A percentile compares a stretch with the other conserved stretches of the same genome.
Conservation (phyloP, 768 basidiomycete species). For the Amanita muscaria region DNA sequence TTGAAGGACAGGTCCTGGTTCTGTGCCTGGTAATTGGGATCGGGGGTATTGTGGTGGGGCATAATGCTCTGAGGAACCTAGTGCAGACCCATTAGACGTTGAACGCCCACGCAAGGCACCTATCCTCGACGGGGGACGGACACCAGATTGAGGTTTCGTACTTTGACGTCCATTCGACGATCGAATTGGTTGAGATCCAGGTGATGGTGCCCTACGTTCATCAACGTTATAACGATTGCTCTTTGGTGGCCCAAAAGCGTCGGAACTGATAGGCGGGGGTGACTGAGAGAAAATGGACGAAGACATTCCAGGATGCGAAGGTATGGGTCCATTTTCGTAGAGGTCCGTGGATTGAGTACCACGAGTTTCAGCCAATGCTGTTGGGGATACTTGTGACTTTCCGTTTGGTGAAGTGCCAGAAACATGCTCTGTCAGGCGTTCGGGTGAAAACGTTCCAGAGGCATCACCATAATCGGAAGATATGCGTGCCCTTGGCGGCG, state of each 20-base stretch:
- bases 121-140: slow-evolving; percentile 8
- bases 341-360: background rate
- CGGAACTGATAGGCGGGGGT: background rate
- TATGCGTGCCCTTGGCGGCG: background rate
- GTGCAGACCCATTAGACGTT: slow-evolving; percentile 35
- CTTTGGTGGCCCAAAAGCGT: slow-evolving; percentile 6
- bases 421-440: background rate
- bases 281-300: background rate
- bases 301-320: background rate
- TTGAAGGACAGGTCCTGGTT: background rate
- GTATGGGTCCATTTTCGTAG: too few relatives aligned
- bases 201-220: slow-evolving; percentile 25
- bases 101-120: slow-evolving; percentile 30
- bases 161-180: slow-evolving; percentile 19
- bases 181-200: slow-evolving; percentile 15
- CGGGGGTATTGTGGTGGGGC: slow-evolving; percentile 18
- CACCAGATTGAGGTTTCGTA: slow-evolving; percentile 11
- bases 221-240: slow-evolving; percentile 10
- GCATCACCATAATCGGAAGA: slow-evolving; percentile 1
- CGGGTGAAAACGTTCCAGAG: slow-evolving; percentile 5
- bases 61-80: slow-evolving; percentile 24
- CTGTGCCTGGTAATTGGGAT: slow-evolving; percentile 11
- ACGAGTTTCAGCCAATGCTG: background rate
- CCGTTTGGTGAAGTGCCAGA: background rate
- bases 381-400: background rate